Evolutionary conservation across 768 basidiomycete genomes (phyloP), one percentile per base, ranked within the genome.

Genomic region (Amanita pallidorosea): DNA sequence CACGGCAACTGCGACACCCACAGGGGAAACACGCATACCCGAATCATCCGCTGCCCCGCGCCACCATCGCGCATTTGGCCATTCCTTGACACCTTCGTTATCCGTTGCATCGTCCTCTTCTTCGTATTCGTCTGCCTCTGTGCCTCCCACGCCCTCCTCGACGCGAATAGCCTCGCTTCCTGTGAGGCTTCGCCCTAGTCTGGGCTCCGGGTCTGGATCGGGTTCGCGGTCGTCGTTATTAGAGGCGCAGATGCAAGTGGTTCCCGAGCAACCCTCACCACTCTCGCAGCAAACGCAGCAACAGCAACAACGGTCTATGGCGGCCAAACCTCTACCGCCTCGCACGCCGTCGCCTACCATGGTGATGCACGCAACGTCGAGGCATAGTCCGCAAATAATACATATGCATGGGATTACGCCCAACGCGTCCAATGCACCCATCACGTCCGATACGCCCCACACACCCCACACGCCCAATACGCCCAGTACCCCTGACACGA

Each of bases 341-440:
- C 33, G 38, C 13, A 50, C 49, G 6, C 49, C 49, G 7, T 50
- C 49, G n/a, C 49, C 49, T 50, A 50, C 37, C 12, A 38, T 33
- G 33, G 12, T 33, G 12, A 33, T 13, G 33, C 13, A 5, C 13
- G 11, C 40, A 15, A 33, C 33, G 2, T 36, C 47, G 23, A 11
- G 31, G 13, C 40, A 51, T 33, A 43, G 27, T 20, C 49, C 42
- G 17, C 49, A 51, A 31, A 12, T 22, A 2, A 5, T 35, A 13
- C 23, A 7, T 13, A 5, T 33, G 5, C 33, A 12, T 33, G 33
- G 33, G 33, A 33, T 13, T 0, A 13, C 12, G 33, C 33, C 13
- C 33, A 13, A 13, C 33, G 12, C 33, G 12, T 13, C 33, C 33
- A 12, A 13, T 33, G 12, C 12, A 4, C 33, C 5, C 13, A 5